Evolutionary conservation across 2,329 filamentous ascomycete species (phyloP).

Genomic region (Annulohypoxylon truncatum): DNA sequence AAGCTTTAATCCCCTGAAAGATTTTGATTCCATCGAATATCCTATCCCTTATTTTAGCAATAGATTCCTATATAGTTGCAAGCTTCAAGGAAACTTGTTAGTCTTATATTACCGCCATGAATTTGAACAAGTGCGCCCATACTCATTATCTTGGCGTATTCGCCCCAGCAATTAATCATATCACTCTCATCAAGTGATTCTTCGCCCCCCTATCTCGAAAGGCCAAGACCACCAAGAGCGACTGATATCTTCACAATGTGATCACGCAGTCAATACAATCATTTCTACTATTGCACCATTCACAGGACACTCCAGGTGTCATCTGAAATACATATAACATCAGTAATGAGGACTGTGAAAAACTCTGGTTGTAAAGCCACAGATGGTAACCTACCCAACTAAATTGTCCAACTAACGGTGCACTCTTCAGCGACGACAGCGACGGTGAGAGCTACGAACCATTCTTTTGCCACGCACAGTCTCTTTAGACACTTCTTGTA

Average conservation of each 20-base stretch:
- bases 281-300: not conserved
- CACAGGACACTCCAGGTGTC: not conserved
- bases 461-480: not conserved
- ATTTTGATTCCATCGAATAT: not conserved
- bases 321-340: not conserved
- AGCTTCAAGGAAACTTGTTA: not conserved
- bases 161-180: not conserved
- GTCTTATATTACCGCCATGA: not conserved
- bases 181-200: not conserved
- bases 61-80: not conserved
- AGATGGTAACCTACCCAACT: not conserved
- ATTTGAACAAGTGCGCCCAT: not conserved
- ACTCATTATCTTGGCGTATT: not conserved
- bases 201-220: not conserved
- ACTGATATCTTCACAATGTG: not conserved
- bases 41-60: not conserved
- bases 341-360: not conserved
- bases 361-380: not conserved
- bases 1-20: not conserved
- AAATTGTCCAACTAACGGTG: not conserved
- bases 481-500: not conserved
- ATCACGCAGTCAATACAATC: not conserved
- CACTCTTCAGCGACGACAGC: not conserved
- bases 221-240: not conserved
- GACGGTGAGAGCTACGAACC: not conserved